phyloP scores from a whole-genome alignment of 495 filamentous ascomycete species.

The Parathielavia appendiculata region DNA sequence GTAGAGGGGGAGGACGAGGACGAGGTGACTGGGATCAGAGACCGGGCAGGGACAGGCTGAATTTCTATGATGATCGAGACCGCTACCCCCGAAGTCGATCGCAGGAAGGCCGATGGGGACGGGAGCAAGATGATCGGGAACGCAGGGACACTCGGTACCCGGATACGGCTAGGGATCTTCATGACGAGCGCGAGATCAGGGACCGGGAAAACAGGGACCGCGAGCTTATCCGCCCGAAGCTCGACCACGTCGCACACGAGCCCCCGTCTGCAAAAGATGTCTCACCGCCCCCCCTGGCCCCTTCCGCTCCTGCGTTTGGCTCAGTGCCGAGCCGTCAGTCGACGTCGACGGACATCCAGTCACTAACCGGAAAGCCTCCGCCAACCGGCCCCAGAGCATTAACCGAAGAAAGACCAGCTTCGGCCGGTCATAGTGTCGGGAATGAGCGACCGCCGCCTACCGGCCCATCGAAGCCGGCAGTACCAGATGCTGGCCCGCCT shows the following conservation, averaged over 20 bases:
- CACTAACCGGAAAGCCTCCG: conserved; percentile 42
- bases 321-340: conserved; percentile 49
- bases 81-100: conserved; percentile 60
- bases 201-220: conserved; percentile 34
- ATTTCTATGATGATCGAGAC: conserved; percentile 50
- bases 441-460: conserved; percentile 38
- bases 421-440: conserved; percentile 28
- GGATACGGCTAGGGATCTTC: conserved; percentile 48
- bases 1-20: conserved; percentile 56
- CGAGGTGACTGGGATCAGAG: conserved; percentile 64
- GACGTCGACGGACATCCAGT: conserved; percentile 35
- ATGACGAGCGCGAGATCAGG: conserved; percentile 52
- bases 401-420: conserved; percentile 43
- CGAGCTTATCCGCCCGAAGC: conserved; percentile 40
- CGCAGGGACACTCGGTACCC: conserved; percentile 37
- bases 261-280: conserved; percentile 42
- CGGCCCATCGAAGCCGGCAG: conserved; percentile 45
- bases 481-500: conserved; percentile 48
- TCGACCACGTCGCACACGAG: conserved; percentile 44
- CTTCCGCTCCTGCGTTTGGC: conserved; percentile 78
- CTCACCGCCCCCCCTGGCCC: conserved; percentile 71
- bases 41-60: conserved; percentile 48
- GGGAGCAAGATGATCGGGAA: conserved; percentile 49
- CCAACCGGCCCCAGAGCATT: conserved; percentile 50
- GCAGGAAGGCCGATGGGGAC: conserved; percentile 56